These are phyloP conservation scores for Aquanectria penicillioides DNA, from an alignment of 2,329 filamentous ascomycete genomes.

Conservation along the genomic window DNA sequence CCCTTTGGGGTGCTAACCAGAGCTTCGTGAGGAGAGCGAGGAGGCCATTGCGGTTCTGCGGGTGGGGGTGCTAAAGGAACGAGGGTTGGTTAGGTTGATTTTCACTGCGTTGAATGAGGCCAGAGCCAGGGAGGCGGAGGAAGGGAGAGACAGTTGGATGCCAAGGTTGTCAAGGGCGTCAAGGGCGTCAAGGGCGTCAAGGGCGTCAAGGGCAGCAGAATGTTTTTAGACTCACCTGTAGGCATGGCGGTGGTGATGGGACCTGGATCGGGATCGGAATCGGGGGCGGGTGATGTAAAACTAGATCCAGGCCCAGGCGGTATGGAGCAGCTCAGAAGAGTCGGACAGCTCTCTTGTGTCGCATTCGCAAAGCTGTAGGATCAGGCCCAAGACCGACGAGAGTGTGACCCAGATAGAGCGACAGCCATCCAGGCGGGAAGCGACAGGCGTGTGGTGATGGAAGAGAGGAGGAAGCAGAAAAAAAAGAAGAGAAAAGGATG, in stretches of 20 bases:
- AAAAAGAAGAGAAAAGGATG: neutral
- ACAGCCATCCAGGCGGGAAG: constrained; percentile 31
- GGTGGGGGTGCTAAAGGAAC: constrained; percentile 42
- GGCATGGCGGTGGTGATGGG: constrained; percentile 32
- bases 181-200: too few species aligned
- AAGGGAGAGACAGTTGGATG: neutral
- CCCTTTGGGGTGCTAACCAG: constrained; percentile 79
- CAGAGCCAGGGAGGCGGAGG: too few species aligned
- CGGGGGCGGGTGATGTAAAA: constrained; percentile 19
- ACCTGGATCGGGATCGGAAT: constrained; percentile 3
- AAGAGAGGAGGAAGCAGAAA: neutral
- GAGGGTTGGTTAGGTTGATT: constrained; percentile 23
- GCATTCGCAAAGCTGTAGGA: constrained; percentile 29
- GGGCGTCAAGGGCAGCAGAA: neutral
- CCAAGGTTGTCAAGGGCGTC: too few species aligned
- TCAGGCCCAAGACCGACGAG: constrained; percentile 27
- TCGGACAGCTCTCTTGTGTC: constrained; percentile 13
- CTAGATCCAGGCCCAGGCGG: constrained; percentile 21
- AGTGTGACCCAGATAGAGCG: constrained; percentile 24
- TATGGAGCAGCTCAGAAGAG: constrained; percentile 29
- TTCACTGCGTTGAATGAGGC: constrained; percentile 6
- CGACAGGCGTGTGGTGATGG: neutral
- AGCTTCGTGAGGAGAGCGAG: constrained; percentile 72
- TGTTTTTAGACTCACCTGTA: constrained; percentile 37
- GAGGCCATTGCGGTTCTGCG: constrained; percentile 70